Conservation (phyloP, 331 rosid species). For the Acacia pycnantha region DNA sequence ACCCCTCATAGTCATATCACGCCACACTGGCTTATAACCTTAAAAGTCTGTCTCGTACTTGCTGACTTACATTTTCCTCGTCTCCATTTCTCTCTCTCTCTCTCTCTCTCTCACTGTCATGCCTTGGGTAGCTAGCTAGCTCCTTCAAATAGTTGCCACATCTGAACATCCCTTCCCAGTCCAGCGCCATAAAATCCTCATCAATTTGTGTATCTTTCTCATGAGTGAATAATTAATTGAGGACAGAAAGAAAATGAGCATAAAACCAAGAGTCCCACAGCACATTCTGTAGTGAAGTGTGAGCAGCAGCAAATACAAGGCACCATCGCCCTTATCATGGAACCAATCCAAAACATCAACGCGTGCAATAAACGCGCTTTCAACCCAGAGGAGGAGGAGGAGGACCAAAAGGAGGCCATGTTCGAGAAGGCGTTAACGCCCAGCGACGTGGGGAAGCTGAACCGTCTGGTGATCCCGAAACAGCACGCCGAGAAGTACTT, state of each 20-base stretch:
- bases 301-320: conserved; percentile 26
- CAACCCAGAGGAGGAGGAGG: not conserved
- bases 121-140: conserved; percentile 35
- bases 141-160: conserved; percentile 57
- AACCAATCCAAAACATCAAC: conserved; percentile 17
- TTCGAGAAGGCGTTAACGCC: conserved; percentile 94
- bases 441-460: conserved; percentile 92
- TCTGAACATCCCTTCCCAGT: conserved; percentile 11
- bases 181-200: not conserved
- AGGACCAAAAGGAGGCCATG: conserved; percentile 57
- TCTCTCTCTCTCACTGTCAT: conserved; percentile 43
- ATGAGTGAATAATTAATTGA: not conserved
- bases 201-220: not conserved
- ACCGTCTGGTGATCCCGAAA: conserved; percentile 90
- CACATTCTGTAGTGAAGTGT: conserved; percentile 30
- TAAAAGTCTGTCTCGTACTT: conserved; percentile 57
- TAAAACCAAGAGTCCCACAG: not conserved
- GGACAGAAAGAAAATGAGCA: not conserved
- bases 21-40: conserved; percentile 39
- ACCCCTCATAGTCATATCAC: conserved; percentile 3
- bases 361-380: not conserved
- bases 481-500: conserved; percentile 83
- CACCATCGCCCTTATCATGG: conserved; percentile 27
- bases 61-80: not conserved
- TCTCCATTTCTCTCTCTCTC: not conserved